Conservation (phyloP, 163 green algal genomes). For the Chloroidium sp. region DNA sequence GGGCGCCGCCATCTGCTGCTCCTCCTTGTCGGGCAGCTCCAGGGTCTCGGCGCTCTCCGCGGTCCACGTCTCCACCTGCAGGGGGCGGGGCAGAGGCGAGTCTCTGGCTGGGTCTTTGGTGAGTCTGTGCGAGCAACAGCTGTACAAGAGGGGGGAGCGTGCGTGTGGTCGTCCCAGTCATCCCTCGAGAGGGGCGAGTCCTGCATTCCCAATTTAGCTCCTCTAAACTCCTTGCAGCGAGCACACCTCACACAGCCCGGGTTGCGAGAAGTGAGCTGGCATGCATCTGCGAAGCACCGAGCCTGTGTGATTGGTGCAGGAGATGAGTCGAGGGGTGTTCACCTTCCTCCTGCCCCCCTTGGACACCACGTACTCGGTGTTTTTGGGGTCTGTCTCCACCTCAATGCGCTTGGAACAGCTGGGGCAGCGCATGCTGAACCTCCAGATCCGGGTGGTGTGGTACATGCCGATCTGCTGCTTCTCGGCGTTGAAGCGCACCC, state of each 20-base stretch:
- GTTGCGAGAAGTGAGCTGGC: no score
- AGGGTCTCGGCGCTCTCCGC: conserved; percentile 49
- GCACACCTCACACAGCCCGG: no score
- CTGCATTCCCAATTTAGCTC: no score
- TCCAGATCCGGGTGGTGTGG: conserved; percentile 85
- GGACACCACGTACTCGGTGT: conserved; percentile 79
- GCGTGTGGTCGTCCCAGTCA: no score
- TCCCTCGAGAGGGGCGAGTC: no score
- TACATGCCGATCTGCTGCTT: conserved; percentile 91
- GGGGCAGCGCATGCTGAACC: conserved; percentile 75
- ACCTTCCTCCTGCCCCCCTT: conserved; percentile 61
- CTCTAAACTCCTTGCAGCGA: no score
- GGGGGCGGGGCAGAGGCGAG: not conserved
- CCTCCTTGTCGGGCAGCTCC: conserved; percentile 45
- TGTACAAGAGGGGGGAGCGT: no score
- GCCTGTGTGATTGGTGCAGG: not conserved
- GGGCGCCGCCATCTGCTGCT: conserved; percentile 13
- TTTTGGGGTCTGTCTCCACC: conserved; percentile 91
- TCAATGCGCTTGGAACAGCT: conserved; percentile 74
- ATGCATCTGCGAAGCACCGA: not conserved
- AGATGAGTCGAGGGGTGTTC: not conserved
- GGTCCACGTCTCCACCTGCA: conserved; percentile 53
- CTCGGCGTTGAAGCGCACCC: conserved; percentile 89
- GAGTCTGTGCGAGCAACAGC: no score
- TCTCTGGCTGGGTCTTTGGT: not conserved